Evolutionary conservation across 805 yeast genomes (phyloP), one percentile per base, ranked within the genome.

Genomic region (Lipomyces sp.): DNA sequence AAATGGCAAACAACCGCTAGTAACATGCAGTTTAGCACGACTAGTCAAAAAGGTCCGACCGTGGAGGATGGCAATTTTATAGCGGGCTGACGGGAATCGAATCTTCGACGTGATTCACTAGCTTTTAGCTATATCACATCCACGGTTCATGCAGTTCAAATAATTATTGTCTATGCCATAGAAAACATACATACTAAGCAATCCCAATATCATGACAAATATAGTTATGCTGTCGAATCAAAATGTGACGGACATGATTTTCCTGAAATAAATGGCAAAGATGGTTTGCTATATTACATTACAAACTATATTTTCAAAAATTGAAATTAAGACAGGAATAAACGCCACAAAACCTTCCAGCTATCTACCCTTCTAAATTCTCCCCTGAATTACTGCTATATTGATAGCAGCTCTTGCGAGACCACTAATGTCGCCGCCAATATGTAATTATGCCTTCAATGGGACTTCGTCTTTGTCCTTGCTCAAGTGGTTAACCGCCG

Each of bases 381-480:
- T 42, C 48, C 15, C n/a, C 48, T 42, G 48, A 42, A 13, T 4
- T 7, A 6, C 29, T 13, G 24, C n/a, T n/a, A n/a, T 18, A 15
- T 42, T 15, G 18, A 15, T 42, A 15, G 48, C 48, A 18, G 3
- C 24, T 42, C 24, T 8, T 8, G 24, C 10, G 5, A 3, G 24
- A 42, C 48, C 24, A 8, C 24, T 4, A 8, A 11, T 18, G 48
- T 42, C 48, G 3, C 10, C 18, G 24, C 24, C 11, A 42, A 42
- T 42, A 15, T 10, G 48, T n/a, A n/a, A 13, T 37, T 64, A 66
- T 5, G 65, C 70, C 65, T 66, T 66, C 29, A 18, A 18, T 57
- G 62, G 18, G 15, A 48, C 48, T 7, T 18, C n/a, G n/a, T 34
- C 54, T 32, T 67, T 65, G 24, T 67, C 70, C 60, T 67, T 65